Evolutionary conservation across 352 stramenopile species (phyloP).

Genomic region (Thalassiosira oceanica): DNA sequence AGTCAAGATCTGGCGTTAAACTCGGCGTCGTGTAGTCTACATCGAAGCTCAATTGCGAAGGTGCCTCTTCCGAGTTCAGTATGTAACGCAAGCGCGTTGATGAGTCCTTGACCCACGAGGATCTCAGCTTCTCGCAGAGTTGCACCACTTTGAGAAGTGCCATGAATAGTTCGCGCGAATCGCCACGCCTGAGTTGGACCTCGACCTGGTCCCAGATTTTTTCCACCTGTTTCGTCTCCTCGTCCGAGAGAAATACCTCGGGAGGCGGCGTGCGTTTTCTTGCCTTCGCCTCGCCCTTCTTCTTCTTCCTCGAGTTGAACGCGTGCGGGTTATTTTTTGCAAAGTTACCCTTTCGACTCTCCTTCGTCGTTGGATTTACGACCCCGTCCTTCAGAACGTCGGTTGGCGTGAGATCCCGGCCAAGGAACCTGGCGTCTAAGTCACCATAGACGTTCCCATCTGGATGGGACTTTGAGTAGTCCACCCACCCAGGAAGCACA

Average conservation of each 20-base stretch:
- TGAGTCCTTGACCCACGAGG: constrained; percentile 21
- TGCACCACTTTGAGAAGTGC: constrained; percentile 41
- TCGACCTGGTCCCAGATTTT: constrained; percentile 24
- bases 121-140: constrained; percentile 27
- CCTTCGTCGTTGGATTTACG: constrained; percentile 68
- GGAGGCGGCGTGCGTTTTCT: constrained; percentile 4
- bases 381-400: constrained; percentile 58
- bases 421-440: constrained; percentile 62
- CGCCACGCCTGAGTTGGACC: constrained; percentile 4
- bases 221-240: constrained; percentile 9
- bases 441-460: constrained; percentile 74
- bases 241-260: constrained; percentile 1
- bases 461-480: constrained; percentile 63
- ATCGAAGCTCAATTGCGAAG: background rate
- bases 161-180: constrained; percentile 32
- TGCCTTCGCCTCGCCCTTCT: background rate
- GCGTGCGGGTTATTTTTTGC: constrained; percentile 54
- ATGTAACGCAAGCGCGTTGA: constrained; percentile 16
- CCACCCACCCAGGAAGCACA: constrained; percentile 45
- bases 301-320: constrained; percentile 12
- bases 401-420: constrained; percentile 32
- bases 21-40: background rate
- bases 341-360: constrained; percentile 66
- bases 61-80: constrained; percentile 6
- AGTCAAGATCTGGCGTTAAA: background rate